phyloP scores from a whole-genome alignment of 768 basidiomycete species.

The Amanita pseudoporphyria region DNA sequence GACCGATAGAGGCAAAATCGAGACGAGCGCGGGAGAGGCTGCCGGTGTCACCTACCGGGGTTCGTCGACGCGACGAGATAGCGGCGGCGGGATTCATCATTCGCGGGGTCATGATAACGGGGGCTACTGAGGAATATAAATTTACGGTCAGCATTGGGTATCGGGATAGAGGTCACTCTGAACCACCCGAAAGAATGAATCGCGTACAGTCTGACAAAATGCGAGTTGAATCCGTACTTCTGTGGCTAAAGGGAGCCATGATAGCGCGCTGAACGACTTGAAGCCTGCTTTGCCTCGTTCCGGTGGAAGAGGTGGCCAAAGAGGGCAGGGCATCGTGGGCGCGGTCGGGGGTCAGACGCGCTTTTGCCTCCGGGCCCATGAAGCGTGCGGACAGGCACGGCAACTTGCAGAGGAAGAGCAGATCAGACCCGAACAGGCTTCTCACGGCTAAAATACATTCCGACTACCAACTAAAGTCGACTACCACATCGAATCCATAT shows the following conservation, averaged over 20 bases:
- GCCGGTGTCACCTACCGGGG: constrained; percentile 20
- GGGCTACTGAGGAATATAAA: constrained; percentile 49
- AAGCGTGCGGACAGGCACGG: too few species aligned
- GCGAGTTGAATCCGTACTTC: constrained; percentile 58
- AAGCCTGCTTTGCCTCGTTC: constrained; percentile 35
- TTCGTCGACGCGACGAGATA: constrained; percentile 42
- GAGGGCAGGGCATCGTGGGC: constrained; percentile 30
- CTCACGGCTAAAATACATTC: constrained; percentile 1
- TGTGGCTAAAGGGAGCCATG: constrained; percentile 60
- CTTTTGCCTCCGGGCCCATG: constrained; percentile 30
- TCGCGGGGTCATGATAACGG: constrained; percentile 82
- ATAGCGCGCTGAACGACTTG: constrained; percentile 61
- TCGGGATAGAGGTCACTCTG: background rate
- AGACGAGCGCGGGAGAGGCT: constrained; percentile 31
- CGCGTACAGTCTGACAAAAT: constrained; percentile 68
- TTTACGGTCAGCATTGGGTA: background rate
- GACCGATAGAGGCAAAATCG: constrained; percentile 72
- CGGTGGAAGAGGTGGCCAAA: constrained; percentile 11
- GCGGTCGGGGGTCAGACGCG: background rate
- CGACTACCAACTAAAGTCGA: constrained; percentile 64
- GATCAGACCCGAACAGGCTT: constrained; percentile 4
- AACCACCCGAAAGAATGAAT: constrained; percentile 2
- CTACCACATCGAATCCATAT: constrained; percentile 60
- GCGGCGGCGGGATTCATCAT: constrained; percentile 67
- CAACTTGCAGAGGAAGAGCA: constrained; percentile 7